Percentiles rank a stretch among this genome's conserved stretches.
Conservation (phyloP, 1,139 yeast species). For the Diutina catenulata region DNA sequence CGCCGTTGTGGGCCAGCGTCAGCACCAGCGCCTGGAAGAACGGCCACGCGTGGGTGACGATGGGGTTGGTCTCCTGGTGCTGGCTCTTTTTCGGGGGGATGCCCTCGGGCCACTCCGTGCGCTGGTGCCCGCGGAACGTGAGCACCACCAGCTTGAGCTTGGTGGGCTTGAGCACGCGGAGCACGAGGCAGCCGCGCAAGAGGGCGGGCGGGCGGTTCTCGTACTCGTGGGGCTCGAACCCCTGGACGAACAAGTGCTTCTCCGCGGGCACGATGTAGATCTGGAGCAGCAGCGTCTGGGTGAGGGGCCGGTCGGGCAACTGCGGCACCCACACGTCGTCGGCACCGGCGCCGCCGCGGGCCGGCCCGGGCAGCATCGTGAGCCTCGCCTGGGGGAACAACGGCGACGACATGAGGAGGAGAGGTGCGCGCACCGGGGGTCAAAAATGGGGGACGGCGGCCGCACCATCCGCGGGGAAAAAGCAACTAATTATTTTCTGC, state of each 20-base stretch:
- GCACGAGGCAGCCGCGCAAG: conserved; percentile 68
- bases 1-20: conserved; percentile 30
- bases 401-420: conserved; percentile 6
- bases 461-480: too few species aligned
- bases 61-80: conserved; percentile 49
- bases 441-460: too few species aligned
- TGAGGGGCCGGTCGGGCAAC: conserved; percentile 37
- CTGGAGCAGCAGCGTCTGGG: conserved; percentile 36
- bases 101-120: conserved; percentile 98
- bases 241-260: conserved; percentile 68
- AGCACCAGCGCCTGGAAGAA: conserved; percentile 45
- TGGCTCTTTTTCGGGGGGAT: conserved; percentile 79
- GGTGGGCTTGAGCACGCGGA: conserved; percentile 63
- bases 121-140: conserved; percentile 56
- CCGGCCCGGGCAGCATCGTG: conserved; percentile 7
- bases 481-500: too few species aligned
- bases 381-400: conserved; percentile 10
- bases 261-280: conserved; percentile 62
- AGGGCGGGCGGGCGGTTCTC: conserved; percentile 68
- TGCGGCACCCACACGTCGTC: conserved; percentile 18
- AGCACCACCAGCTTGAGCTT: conserved; percentile 62
- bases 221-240: conserved; percentile 60
- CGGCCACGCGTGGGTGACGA: conserved; percentile 85
- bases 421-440: neutral
- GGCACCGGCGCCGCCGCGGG: conserved; percentile 5